Conservation (phyloP, 306 rosid genomes). For the Gastrolobium bilobum region DNA sequence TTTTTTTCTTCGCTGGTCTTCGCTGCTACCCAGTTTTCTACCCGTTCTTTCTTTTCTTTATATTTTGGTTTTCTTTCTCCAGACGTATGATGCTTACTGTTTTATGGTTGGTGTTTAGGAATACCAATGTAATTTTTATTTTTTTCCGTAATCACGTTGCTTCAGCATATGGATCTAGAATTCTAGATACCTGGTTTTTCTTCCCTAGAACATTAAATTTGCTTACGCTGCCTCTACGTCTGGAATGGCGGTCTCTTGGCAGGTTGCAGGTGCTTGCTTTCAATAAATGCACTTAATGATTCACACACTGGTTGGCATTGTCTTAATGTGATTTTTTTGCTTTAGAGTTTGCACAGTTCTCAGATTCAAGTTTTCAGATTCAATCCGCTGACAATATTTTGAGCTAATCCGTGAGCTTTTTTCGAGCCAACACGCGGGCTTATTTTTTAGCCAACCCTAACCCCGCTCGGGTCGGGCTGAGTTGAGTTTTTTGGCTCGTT, state of each 20-base stretch:
- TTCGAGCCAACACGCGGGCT: too few species aligned
- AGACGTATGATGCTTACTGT: too few species aligned
- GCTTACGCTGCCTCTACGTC: not conserved
- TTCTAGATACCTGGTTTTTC: constrained; percentile 29
- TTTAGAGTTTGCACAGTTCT: constrained; percentile 8
- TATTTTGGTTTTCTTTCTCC: too few species aligned
- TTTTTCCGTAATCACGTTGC: constrained; percentile 25
- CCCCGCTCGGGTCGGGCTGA: too few species aligned
- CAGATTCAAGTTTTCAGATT: too few species aligned
- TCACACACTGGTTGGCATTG: constrained; percentile 13
- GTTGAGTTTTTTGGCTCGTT: too few species aligned
- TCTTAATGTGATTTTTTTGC: not conserved
- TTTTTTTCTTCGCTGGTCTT: too few species aligned
- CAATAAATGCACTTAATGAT: constrained; percentile 14
- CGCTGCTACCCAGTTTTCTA: too few species aligned
- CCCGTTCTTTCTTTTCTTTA: too few species aligned
- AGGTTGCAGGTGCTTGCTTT: constrained; percentile 21
- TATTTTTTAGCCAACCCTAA: too few species aligned
- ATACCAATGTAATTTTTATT: constrained; percentile 8
- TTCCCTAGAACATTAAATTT: constrained; percentile 1
- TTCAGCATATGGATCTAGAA: constrained; percentile 45
- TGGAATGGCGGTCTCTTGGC: not conserved
- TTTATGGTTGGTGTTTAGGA: not conserved
- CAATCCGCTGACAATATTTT: too few species aligned
- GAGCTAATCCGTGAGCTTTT: too few species aligned